Evolutionary conservation across 768 basidiomycete genomes (phyloP).

Genomic region (Mycena amicta): DNA sequence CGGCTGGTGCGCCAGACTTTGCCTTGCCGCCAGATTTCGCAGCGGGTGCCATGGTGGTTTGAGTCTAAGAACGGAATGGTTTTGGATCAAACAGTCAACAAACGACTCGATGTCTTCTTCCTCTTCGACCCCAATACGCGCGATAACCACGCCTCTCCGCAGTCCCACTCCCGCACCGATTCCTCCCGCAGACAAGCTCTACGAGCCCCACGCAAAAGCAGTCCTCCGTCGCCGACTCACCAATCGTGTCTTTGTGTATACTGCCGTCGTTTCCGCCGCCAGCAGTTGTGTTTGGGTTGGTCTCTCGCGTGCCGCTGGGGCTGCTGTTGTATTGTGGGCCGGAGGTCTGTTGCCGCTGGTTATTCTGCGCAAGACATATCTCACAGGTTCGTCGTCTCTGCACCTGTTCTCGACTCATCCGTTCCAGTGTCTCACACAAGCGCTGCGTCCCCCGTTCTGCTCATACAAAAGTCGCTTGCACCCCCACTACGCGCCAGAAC

Average conservation of each 20-base stretch:
- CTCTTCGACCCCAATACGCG: constrained; percentile 44
- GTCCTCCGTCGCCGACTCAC: constrained; percentile 64
- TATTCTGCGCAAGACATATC: constrained; percentile 57
- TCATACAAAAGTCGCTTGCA: constrained; percentile 16
- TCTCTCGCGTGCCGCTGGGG: constrained; percentile 32
- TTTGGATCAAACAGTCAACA: background rate
- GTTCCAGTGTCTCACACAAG: constrained; percentile 15
- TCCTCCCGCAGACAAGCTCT: constrained; percentile 58
- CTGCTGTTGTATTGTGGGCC: constrained; percentile 47
- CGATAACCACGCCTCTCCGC: constrained; percentile 47
- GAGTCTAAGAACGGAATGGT: background rate
- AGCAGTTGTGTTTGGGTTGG: constrained; percentile 45
- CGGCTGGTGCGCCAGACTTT: constrained; percentile 47
- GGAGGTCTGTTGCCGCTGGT: constrained; percentile 57
- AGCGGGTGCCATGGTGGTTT: constrained; percentile 45
- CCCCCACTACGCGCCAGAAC: constrained; percentile 9
- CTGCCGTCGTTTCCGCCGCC: constrained; percentile 50
- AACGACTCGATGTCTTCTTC: background rate
- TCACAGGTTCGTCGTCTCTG: constrained; percentile 58
- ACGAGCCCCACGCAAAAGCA: constrained; percentile 66
- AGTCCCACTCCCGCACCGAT: constrained; percentile 57
- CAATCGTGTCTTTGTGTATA: constrained; percentile 53
- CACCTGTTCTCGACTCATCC: too few species aligned
- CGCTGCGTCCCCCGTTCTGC: constrained; percentile 8
- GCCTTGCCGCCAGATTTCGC: constrained; percentile 65